Evolutionary conservation across 495 filamentous ascomycete species (phyloP), one percentile per base, ranked within the genome.

Genomic region (Podospora sp.): DNA sequence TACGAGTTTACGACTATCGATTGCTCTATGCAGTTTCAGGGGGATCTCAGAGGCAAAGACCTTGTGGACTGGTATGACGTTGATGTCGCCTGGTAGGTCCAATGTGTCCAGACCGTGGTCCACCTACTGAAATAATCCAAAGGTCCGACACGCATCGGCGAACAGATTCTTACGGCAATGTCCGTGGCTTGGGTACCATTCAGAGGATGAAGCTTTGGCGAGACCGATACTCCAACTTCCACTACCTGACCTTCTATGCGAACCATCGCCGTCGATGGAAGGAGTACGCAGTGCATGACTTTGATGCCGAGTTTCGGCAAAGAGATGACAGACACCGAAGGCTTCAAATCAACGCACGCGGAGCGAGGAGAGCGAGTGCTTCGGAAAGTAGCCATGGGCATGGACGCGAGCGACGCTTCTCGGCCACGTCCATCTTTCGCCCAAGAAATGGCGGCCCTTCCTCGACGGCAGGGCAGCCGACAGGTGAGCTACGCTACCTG

Each of bases 1-100:
- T 79, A 79, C 60, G 77, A 77, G 62, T 77, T 79, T 46, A 79
- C 75, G 11, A 77, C 75, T 4, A 62, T 76, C 53, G 77, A 79
- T 6, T 62, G 69, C 7, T 77, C 75, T 16, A 71, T 74, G 8
- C 72, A 73, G 36, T 73, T 79, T 40, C 77, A 79, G 63, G 65
- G 75, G 55, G 75, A 79, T 57, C 60, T 79, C 25, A 68, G 75
- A 50, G 58, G 63, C 21, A 69, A 69, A 64, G 77, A 79, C 36
- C 66, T 79, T 7, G 65, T 79, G 21, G 77, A 77, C 46, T 77
- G 72, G 71, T 79, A 74, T 21, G 77, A 79, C 60, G 71, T 75
- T 12, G 77, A 79, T 60, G 75, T 77, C 18, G 71, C 76, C 40
- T 79, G 75, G 75, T 46, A 18, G 40, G 40, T 46, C 12, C 40